Evolutionary conservation across 2,329 filamentous ascomycete genomes (phyloP), one percentile per base, ranked within the genome.

Genomic region (Aspergillus fumigatus): DNA sequence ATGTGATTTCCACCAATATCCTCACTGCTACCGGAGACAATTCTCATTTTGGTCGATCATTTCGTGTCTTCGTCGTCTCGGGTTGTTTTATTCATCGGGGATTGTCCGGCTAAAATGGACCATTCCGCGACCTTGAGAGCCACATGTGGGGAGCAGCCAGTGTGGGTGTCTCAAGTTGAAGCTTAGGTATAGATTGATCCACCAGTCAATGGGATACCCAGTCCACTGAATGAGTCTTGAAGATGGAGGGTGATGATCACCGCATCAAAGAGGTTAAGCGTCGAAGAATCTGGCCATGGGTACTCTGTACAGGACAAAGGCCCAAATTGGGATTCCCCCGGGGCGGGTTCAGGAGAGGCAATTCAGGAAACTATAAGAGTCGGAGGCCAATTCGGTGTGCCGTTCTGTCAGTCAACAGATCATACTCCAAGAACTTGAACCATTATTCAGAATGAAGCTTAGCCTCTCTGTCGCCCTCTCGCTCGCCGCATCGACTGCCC

Each of bases 361-460:
- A 14, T 43, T 43, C 41, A 23, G 41, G n/a, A 9, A 10, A 45
- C 32, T 45, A 45, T 45, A 45, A 45, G 19, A 45, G 21, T 45
- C 19, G 19, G n/a, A 23, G 19, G 3, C 2, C 21, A 3, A 23
- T 23, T 19, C 8, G 8, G 19, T 45, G 8, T 45, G 19, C 21
- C 21, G 21, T 8, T 45, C 8, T 21, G 19, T 23, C n/a, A 45
- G 17, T 17, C 32, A 17, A 45, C 41, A 23, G 19, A 10, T 45
- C n/a, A 45, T 45, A 6, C 3, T 21, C n/a, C 8, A 45, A 19
- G 21, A 21, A 14, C 41, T 23, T 45, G 32, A 38, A 14, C n/a
- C 10, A 19, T 23, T 45, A 23, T 27, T 35, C 61, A 67, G 47
- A 21, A 72, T 72, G 70, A 71, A 70, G 62, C 62, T 66, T 48